These are phyloP conservation scores for Cryptomeria japonica DNA, from an alignment of 75 land plant genomes.

Conservation along the genomic window DNA sequence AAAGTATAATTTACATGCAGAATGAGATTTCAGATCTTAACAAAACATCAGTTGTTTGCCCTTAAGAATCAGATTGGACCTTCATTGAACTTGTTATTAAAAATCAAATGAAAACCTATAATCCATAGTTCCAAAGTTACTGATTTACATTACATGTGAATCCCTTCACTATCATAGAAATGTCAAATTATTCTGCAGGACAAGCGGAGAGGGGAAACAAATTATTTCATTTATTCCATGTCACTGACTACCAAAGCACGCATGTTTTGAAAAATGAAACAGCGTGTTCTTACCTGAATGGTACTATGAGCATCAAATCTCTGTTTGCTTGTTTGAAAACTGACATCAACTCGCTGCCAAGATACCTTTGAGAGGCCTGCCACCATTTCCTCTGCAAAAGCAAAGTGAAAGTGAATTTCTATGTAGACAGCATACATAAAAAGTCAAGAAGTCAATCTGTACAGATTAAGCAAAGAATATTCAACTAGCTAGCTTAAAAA, in stretches of 20 bases:
- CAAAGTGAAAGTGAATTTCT: neutral
- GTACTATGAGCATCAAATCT: conserved; percentile 62
- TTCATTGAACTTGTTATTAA: neutral
- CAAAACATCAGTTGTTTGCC: neutral
- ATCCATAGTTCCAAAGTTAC: neutral
- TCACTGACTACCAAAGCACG: neutral
- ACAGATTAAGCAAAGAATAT: neutral
- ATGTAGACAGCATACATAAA: neutral
- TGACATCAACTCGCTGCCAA: conserved; percentile 74
- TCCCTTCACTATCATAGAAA: neutral
- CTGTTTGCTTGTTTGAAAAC: conserved; percentile 55
- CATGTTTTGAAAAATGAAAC: neutral
- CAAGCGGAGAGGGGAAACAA: neutral
- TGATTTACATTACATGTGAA: neutral
- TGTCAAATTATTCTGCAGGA: neutral
- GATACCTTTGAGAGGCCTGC: conserved; percentile 58
- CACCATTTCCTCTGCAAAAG: conserved; percentile 55
- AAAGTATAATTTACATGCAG: too few relatives aligned
- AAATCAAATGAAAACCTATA: neutral
- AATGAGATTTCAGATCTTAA: neutral
- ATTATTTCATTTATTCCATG: neutral
- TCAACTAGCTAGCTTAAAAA: neutral
- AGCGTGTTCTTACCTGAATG: conserved; percentile 47
- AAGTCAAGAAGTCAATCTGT: neutral
- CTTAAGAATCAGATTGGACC: neutral